Evolutionary conservation across 2,329 filamentous ascomycete genomes (phyloP), one percentile per base, ranked within the genome.

Genomic region (Ophiocordyceps camponoti-floridani): DNA sequence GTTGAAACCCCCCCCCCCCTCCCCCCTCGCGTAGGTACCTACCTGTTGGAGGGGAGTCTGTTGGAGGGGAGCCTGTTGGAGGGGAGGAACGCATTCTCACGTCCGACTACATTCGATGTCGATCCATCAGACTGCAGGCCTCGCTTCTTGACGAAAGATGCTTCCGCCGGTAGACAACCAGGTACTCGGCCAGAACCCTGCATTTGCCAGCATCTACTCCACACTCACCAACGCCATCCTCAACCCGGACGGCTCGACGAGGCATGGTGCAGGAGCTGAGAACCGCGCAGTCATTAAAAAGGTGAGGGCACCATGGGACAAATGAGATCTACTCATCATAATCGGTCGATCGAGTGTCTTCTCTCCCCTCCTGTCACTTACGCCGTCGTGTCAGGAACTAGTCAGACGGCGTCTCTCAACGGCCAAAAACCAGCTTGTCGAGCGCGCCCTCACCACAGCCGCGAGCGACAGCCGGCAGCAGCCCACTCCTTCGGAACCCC

Each of bases 161-260:
- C 58, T 79, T 2, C 76, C 76, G 0, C 74, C 73, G 0, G 58
- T 79, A 9, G 75, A 79, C 18, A 63, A 70, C 9, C 51, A 65
- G 0, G 61, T 79, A 16, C 56, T 81, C 1, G 57, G 67, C 44
- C 66, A 63, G 47, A 79, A 80, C 49, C 75, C 75, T 0, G 66
- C 72, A 19, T 81, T 80, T 52, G 70, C 72, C n/a, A 62, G 64
- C 31, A 64, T 81, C 5, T 75, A 79, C 57, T 63, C 60, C 14
- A 71, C 65, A 12, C 62, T 81, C 41, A 72, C 69, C 7, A 69
- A 64, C 1, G 63, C 63, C 2, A 56, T 78, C 26, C 64, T 81
- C 5, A 74, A 76, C 49, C 58, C 68, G 0, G 71, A 79, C 56
- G 75, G 71, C 2, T 74, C 75, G 9, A 75, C 73, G 2, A 73